phyloP scores from a whole-genome alignment of 2,329 filamentous ascomycete species.

The Arthrinium phaeospermum region DNA sequence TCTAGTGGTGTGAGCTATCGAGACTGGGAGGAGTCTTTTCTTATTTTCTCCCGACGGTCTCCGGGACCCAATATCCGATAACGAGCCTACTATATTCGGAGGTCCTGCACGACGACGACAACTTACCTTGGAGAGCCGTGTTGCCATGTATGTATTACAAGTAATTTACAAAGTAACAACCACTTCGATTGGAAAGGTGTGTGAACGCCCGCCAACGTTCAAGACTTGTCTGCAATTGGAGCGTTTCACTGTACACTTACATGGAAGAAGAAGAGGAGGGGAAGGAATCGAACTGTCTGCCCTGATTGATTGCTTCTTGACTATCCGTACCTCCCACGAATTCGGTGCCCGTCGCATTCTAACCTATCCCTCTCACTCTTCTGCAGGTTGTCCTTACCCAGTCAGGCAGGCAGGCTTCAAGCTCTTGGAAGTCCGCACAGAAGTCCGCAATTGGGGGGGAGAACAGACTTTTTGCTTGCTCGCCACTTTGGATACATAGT shows the following conservation, averaged over 20 bases:
- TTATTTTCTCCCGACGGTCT: conserved; percentile 4
- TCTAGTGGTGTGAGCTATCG: neutral
- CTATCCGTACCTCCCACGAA: neutral
- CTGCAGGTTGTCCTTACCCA: neutral
- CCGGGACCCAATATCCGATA: neutral
- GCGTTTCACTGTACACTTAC: neutral
- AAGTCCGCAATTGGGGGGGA: neutral
- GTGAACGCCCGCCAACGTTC: neutral
- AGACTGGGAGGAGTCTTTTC: neutral
- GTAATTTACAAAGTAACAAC: conserved; percentile 3
- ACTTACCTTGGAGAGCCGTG: neutral
- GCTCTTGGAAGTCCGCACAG: neutral
- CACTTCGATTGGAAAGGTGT: neutral
- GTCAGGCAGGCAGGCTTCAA: neutral
- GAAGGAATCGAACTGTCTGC: neutral
- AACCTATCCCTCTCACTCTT: neutral
- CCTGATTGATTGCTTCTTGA: neutral
- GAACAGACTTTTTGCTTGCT: neutral
- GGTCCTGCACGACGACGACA: conserved; percentile 2
- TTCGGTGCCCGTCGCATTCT: neutral
- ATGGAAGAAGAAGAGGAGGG: neutral
- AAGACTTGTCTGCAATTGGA: neutral
- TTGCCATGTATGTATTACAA: neutral
- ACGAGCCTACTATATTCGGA: neutral
- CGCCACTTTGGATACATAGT: neutral